These are phyloP conservation scores for Arachnomyces sp. DNA, from an alignment of 2,329 filamentous ascomycete species.

Conservation along the genomic window DNA sequence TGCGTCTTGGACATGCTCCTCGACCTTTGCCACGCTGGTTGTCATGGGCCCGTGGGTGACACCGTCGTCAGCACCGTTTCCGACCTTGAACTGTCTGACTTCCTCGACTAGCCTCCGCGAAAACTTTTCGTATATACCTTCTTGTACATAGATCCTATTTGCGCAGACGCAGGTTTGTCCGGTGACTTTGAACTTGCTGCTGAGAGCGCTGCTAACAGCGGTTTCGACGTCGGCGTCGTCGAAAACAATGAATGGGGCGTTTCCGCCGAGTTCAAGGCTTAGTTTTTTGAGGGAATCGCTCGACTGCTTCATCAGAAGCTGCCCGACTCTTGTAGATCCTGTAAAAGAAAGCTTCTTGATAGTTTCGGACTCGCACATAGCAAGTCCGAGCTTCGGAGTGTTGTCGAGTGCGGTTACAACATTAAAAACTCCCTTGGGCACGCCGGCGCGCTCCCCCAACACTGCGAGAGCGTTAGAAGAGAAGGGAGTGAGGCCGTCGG, in stretches of 20 bases:
- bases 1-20: constrained; percentile 18
- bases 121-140: constrained; percentile 36
- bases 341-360: constrained; percentile 66
- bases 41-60: constrained; percentile 23
- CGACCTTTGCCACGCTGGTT: constrained; percentile 14
- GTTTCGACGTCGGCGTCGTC: constrained; percentile 32
- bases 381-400: constrained; percentile 37
- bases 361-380: constrained; percentile 33
- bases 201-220: constrained; percentile 18
- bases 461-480: constrained; percentile 57
- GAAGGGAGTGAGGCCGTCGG: constrained; percentile 78
- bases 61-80: constrained; percentile 22
- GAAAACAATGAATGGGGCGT: constrained; percentile 31
- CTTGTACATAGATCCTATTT: constrained; percentile 37
- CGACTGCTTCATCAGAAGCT: constrained; percentile 23
- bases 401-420: constrained; percentile 64
- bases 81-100: constrained; percentile 29
- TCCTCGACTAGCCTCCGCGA: constrained; percentile 41
- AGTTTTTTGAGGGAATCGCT: constrained; percentile 31
- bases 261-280: constrained; percentile 38
- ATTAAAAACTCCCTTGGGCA: constrained; percentile 56
- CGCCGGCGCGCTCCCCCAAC: constrained; percentile 11
- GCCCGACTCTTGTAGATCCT: constrained; percentile 23
- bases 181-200: no score
- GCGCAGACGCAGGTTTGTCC: constrained; percentile 23